Percentiles rank a stretch among this genome's conserved stretches.
Conservation (phyloP, 2,329 filamentous ascomycete species). For the Cryphonectria naterciae region DNA sequence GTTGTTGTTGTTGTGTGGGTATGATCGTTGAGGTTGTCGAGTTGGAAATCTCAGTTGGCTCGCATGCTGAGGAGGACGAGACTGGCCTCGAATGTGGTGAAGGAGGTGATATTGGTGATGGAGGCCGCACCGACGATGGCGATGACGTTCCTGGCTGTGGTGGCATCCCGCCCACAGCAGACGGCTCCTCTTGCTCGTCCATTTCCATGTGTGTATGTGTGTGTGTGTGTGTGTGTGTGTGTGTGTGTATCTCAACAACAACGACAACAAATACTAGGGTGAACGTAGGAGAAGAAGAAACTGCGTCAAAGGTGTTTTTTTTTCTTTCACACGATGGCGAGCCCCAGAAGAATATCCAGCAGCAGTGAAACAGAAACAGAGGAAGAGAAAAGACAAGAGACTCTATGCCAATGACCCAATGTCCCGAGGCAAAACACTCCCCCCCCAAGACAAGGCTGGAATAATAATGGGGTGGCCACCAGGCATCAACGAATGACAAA, state of each 20-base stretch:
- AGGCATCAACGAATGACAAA: neutral
- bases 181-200: neutral
- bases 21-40: neutral
- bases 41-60: neutral
- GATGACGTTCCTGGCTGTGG: neutral
- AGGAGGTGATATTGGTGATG: conserved; percentile 9
- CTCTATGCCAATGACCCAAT: neutral
- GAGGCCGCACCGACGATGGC: neutral
- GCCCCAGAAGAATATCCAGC: neutral
- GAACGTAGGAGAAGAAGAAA: neutral
- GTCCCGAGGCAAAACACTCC: neutral
- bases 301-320: neutral
- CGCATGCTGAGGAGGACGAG: conserved; percentile 1
- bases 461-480: neutral
- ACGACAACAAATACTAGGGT: neutral
- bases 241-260: neutral
- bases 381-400: neutral
- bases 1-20: neutral
- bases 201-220: neutral
- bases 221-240: too few relatives aligned
- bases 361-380: neutral
- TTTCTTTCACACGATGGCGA: neutral
- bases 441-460: neutral
- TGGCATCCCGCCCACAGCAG: neutral
- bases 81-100: neutral